phyloP scores from a whole-genome alignment of 2,329 filamentous ascomycete species.

The Stromatinia cepivora region DNA sequence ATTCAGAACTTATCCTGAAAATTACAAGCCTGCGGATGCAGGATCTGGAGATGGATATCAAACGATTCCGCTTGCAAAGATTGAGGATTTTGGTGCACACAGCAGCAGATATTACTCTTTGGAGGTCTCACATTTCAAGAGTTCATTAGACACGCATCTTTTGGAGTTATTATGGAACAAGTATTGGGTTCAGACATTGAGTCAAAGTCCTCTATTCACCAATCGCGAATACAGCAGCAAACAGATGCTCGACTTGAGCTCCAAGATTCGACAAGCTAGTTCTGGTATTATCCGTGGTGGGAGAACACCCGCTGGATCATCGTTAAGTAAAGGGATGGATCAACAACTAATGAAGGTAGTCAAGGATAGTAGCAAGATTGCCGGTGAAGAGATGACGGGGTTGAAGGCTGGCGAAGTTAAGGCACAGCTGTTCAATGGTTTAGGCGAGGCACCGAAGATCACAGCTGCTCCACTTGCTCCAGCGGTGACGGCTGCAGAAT shows the following conservation, averaged over 20 bases:
- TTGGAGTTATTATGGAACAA: conserved; percentile 96
- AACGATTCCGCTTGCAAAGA: conserved; percentile 87
- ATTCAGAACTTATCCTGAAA: conserved; percentile 84
- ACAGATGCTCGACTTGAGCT: conserved; percentile 84
- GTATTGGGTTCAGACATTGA: conserved; percentile 97
- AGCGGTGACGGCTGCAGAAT: not conserved
- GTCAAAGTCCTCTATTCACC: conserved; percentile 83
- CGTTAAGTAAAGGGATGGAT: conserved; percentile 41
- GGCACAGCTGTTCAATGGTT: conserved; percentile 49
- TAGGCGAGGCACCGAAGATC: conserved; percentile 30
- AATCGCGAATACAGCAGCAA: conserved; percentile 92
- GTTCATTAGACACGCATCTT: conserved; percentile 81
- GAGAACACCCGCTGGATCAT: conserved; percentile 35
- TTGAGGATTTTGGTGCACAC: conserved; percentile 93
- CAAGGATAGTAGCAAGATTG: conserved; percentile 57
- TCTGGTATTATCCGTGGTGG: conserved; percentile 42
- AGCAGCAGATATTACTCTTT: conserved; percentile 87
- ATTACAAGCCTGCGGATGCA: conserved; percentile 60
- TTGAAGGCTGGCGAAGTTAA: conserved; percentile 50
- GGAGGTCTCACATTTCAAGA: conserved; percentile 93
- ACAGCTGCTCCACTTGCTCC: not conserved
- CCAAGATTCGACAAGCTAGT: conserved; percentile 72
- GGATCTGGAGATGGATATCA: conserved; percentile 60
- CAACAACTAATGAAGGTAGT: conserved; percentile 55
- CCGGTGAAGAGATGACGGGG: conserved; percentile 51